These are phyloP conservation scores for Yamadazyma paraphyllophila DNA, from an alignment of 805 yeast species.

Conservation along the genomic window DNA sequence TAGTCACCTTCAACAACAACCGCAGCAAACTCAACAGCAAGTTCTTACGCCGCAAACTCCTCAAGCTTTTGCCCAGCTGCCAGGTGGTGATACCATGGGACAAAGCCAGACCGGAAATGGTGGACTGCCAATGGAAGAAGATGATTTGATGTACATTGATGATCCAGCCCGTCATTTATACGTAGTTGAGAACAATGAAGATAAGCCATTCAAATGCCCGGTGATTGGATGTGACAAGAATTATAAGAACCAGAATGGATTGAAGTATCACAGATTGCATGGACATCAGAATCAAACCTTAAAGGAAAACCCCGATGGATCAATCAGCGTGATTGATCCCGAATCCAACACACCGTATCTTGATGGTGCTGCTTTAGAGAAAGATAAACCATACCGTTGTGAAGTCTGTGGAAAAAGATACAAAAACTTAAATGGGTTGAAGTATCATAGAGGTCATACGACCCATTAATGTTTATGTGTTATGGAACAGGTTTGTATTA, in stretches of 20 bases:
- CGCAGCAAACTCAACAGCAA: slow-evolving; percentile 13
- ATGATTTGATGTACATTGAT: slow-evolving; percentile 80
- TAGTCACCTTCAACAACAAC: slow-evolving; percentile 9
- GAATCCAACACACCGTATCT: slow-evolving; percentile 84
- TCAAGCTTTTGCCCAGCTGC: slow-evolving; percentile 18
- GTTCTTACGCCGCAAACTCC: slow-evolving; percentile 16
- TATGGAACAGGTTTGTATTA: slow-evolving; percentile 3
- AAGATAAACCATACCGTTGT: slow-evolving; percentile 97
- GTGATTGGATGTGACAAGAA: slow-evolving; percentile 98
- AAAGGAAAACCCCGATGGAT: slow-evolving; percentile 89
- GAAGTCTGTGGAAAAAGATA: slow-evolving; percentile 98
- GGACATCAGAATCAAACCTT: slow-evolving; percentile 96
- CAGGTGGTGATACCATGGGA: slow-evolving; percentile 15
- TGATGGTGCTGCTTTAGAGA: slow-evolving; percentile 92
- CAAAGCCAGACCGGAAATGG: not conserved
- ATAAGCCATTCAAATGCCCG: slow-evolving; percentile 95
- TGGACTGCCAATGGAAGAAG: slow-evolving; percentile 40
- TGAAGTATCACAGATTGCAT: slow-evolving; percentile 91
- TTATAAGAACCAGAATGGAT: slow-evolving; percentile 95
- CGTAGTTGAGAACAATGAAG: slow-evolving; percentile 87
- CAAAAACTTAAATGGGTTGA: slow-evolving; percentile 92
- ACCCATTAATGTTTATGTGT: slow-evolving; percentile 58
- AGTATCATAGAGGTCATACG: slow-evolving; percentile 97
- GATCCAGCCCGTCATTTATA: slow-evolving; percentile 95
- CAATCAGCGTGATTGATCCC: slow-evolving; percentile 90